Evolutionary conservation across 2,329 filamentous ascomycete genomes (phyloP).

Genomic region (Phyllosticta citribraziliensis): DNA sequence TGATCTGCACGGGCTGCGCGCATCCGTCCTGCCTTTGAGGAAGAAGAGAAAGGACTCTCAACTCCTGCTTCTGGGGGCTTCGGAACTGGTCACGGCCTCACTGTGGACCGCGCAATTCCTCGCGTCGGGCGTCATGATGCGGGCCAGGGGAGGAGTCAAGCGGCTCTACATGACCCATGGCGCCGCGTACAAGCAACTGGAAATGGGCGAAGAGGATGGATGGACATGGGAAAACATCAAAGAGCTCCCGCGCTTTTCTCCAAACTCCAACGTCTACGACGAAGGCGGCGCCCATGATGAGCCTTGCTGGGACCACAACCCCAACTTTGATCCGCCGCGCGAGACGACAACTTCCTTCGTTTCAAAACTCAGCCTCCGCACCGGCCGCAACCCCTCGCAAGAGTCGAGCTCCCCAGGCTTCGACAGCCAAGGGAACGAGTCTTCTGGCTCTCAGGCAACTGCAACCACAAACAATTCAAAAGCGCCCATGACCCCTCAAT

Average conservation of each 20-base stretch:
- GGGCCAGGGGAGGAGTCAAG: slow-evolving; percentile 46
- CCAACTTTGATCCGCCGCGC: slow-evolving; percentile 49
- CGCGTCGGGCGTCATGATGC: slow-evolving; percentile 62
- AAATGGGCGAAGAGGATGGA: slow-evolving; percentile 34
- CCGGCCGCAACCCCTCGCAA: slow-evolving; percentile 29
- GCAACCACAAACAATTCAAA: slow-evolving; percentile 22
- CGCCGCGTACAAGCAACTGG: slow-evolving; percentile 62
- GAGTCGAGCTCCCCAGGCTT: slow-evolving; percentile 20
- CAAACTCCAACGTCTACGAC: slow-evolving; percentile 31
- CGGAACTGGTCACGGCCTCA: slow-evolving; percentile 64
- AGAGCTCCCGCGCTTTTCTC: slow-evolving; percentile 49
- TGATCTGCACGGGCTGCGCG: slow-evolving; percentile 47
- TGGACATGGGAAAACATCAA: slow-evolving; percentile 66
- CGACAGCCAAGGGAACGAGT: slow-evolving; percentile 9
- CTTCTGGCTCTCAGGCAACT: slow-evolving; percentile 2
- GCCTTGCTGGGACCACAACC: slow-evolving; percentile 58
- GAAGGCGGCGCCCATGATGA: slow-evolving; percentile 47
- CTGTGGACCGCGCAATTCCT: slow-evolving; percentile 65
- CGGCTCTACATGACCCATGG: slow-evolving; percentile 68
- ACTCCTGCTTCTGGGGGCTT: slow-evolving; percentile 58
- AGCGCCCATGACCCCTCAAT: slow-evolving; percentile 27
- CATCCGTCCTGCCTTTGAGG: slow-evolving; percentile 64
- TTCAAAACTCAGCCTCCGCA: slow-evolving; percentile 20
- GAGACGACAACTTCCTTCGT: slow-evolving; percentile 39
- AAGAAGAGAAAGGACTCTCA: slow-evolving; percentile 66